phyloP scores from a whole-genome alignment of 139 green algal genomes.

The Coccomyxa sp. region DNA sequence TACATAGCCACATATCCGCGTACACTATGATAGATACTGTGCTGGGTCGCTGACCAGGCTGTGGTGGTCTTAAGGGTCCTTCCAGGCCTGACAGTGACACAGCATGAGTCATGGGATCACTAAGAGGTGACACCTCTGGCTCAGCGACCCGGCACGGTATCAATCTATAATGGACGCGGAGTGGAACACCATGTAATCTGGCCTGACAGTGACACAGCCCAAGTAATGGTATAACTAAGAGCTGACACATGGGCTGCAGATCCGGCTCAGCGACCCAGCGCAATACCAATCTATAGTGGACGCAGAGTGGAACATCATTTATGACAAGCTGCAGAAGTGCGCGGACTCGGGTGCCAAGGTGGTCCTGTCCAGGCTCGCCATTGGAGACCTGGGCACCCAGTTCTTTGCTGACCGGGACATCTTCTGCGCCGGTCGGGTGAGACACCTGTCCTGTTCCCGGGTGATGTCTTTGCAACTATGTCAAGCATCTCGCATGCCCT shows the following conservation, averaged over 20 bases:
- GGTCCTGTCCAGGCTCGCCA: constrained; percentile 85
- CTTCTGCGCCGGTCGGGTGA: constrained; percentile 93
- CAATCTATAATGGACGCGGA: constrained; percentile 97
- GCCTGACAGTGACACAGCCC: too few species aligned
- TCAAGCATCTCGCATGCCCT: too few species aligned
- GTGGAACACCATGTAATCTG: constrained; percentile 99
- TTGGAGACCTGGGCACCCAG: constrained; percentile 95
- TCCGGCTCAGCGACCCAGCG: constrained; percentile 85
- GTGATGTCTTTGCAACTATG: too few species aligned
- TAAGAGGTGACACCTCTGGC: constrained; percentile 69
- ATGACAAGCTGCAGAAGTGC: constrained; percentile 95
- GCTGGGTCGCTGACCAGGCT: too few species aligned
- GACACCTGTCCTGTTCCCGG: background rate
- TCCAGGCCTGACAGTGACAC: too few species aligned
- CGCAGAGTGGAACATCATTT: constrained; percentile 99
- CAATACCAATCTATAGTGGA: constrained; percentile 98
- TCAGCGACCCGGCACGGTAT: constrained; percentile 93
- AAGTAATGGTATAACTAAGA: too few species aligned
- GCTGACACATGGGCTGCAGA: constrained; percentile 24
- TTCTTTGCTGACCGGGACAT: constrained; percentile 97
- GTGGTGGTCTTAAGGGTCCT: too few species aligned
- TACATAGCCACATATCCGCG: too few species aligned
- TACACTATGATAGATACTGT: too few species aligned
- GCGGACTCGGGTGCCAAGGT: constrained; percentile 83
- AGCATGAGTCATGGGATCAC: too few species aligned